phyloP scores from a whole-genome alignment of 306 rosid genomes.

The Leucaena leucocephala region DNA sequence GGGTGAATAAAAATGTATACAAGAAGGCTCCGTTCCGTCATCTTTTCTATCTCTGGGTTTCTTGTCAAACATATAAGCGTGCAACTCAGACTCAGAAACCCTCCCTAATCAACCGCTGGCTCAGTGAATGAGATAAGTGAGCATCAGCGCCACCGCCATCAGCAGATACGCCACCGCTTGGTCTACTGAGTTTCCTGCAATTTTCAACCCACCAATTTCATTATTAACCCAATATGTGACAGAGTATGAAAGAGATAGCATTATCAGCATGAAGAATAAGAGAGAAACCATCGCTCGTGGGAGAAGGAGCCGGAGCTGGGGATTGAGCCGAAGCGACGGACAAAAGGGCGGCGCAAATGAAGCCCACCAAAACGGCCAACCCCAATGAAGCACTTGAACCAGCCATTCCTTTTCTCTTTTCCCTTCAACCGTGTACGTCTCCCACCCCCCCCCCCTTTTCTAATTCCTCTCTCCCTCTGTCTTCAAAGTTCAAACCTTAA shows the following conservation, averaged over 20 bases:
- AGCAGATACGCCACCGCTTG: slow-evolving; percentile 73
- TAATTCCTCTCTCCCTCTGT: background rate
- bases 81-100: slow-evolving; percentile 1
- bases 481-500: background rate
- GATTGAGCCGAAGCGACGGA: slow-evolving; percentile 49
- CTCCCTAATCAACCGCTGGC: background rate
- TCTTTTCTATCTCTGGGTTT: slow-evolving; percentile 7
- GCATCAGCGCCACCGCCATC: slow-evolving; percentile 78
- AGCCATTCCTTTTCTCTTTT: slow-evolving; percentile 45
- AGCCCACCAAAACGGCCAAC: slow-evolving; percentile 45
- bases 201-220: background rate
- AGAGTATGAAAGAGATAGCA: background rate
- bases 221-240: too few relatives aligned
- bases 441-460: background rate
- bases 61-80: background rate
- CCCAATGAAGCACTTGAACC: slow-evolving; percentile 49
- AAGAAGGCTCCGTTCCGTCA: slow-evolving; percentile 6
- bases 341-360: slow-evolving; percentile 48
- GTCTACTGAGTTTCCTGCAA: slow-evolving; percentile 78
- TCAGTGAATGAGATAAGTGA: slow-evolving; percentile 82
- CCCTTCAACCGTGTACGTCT: background rate
- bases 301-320: slow-evolving; percentile 57
- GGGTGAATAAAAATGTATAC: slow-evolving; percentile 15
- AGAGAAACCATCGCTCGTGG: slow-evolving; percentile 58
- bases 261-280: background rate